phyloP scores from a whole-genome alignment of 2,329 filamentous ascomycete genomes.

The Aspergillus clavatus region DNA sequence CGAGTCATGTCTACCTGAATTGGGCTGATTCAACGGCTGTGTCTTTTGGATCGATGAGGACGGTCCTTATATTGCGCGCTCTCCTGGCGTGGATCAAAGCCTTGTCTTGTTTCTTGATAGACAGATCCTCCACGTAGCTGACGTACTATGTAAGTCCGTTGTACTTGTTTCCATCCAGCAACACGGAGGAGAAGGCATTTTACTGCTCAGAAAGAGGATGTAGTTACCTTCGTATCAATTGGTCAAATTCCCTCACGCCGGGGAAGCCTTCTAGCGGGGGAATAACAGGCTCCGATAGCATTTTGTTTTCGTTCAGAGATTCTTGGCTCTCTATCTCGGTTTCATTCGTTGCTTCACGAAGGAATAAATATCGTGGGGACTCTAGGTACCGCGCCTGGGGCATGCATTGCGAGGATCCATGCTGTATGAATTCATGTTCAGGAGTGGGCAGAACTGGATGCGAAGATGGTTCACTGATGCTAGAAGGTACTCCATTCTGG shows the following conservation, averaged over 20 bases:
- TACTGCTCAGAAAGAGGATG: not conserved
- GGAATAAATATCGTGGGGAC: slow-evolving; percentile 29
- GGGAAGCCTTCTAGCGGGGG: slow-evolving; percentile 44
- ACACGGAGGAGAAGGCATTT: not conserved
- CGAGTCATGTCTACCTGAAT: slow-evolving; percentile 39
- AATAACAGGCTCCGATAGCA: slow-evolving; percentile 42
- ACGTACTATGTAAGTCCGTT: slow-evolving; percentile 1
- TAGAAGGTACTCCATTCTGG: slow-evolving; percentile 28
- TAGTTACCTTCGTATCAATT: slow-evolving; percentile 41
- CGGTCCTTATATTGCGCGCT: slow-evolving; percentile 45
- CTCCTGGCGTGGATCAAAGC: slow-evolving; percentile 47
- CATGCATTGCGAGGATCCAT: slow-evolving; percentile 29
- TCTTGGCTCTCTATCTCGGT: slow-evolving; percentile 43
- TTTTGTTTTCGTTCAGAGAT: slow-evolving; percentile 40
- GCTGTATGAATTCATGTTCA: slow-evolving; percentile 31
- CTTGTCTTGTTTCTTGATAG: slow-evolving; percentile 50
- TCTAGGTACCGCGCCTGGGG: slow-evolving; percentile 30
- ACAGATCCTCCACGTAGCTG: slow-evolving; percentile 48
- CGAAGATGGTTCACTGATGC: slow-evolving; percentile 27
- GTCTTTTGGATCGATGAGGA: slow-evolving; percentile 47
- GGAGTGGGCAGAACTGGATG: slow-evolving; percentile 31
- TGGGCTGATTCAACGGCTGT: slow-evolving; percentile 49
- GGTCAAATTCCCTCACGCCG: slow-evolving; percentile 43
- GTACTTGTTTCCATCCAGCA: not conserved
- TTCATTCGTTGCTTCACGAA: slow-evolving; percentile 33